Base-by-base conservation (phyloP, 2,329 filamentous ascomycete genomes). In the Xylariaceae sp. region DNA sequence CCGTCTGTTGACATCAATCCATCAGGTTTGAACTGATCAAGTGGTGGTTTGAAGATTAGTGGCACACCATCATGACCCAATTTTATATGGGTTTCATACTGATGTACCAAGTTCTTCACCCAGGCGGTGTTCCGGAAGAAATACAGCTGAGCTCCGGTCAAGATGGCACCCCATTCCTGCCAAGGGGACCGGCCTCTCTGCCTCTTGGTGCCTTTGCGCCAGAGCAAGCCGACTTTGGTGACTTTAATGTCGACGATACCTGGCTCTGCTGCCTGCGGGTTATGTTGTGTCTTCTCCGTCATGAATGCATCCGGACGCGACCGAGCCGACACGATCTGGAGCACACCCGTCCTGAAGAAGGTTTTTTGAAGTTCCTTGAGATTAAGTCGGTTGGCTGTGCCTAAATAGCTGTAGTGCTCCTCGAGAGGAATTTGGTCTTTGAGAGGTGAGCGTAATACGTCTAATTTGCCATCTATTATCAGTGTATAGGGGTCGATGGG, bases 161-260 rank as follows among this genome's bases (percentile, higher is more conserved):
- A 79, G 53, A 99, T 88, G 19, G 91, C 94, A 47, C 94, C 94
- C 94, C 94, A 99, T 78, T 99, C 94, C 67, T 97, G 93, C 94
- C 94, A 99, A 1, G 94, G 93, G 11, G 93, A 97, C 41, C 93
- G 83, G 1, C 91, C 88, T 71, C 95, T 96, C 73, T 94, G 93
- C 73, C 93, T 96, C 73, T 96, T 97, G 1, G 81, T 75, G 58
- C 96, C 91, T 68, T 99, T 99, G 42, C 94, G 85, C 94, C 94
- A 99, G 31, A 99, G 70, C 1, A 96, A 75, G 4, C 94, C 94
- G 45, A 99, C 92, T 70, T 97, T 99, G 42, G 93, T 96, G 42
- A 97, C 88, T 62, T 96, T 96, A 66, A 99, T 96, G 70, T 97
- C 93, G 11, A 99, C 93, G 53, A 99, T 88, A 12, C 94, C 94